Evolutionary conservation across 148 eudicot genomes (phyloP).

Genomic region (Arctostaphylos glauca): DNA sequence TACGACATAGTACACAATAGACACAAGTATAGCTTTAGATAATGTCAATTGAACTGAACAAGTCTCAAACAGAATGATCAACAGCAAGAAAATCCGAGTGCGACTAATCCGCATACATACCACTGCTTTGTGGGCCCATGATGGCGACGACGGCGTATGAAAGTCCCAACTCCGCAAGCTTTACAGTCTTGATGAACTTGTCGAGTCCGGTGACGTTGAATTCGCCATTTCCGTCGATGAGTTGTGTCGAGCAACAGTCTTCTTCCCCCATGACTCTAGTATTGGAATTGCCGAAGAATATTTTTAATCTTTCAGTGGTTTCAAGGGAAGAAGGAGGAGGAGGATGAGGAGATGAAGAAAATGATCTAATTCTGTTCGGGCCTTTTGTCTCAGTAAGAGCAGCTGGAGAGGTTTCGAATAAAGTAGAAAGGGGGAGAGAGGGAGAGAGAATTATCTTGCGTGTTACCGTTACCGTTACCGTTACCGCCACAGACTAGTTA

Average conservation of each 20-base stretch:
- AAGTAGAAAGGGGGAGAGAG: background rate
- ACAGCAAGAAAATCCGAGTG: background rate
- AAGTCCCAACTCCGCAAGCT: constrained; percentile 36
- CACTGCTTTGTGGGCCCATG: constrained; percentile 65
- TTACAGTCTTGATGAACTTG: constrained; percentile 31
- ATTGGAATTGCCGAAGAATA: too few species aligned
- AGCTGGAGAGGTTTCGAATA: background rate
- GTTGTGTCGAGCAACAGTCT: constrained; percentile 29
- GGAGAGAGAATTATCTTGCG: background rate
- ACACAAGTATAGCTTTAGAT: background rate
- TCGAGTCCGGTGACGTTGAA: constrained; percentile 33
- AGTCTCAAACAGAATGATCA: background rate
- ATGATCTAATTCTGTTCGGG: background rate
- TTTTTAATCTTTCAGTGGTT: background rate
- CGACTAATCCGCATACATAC: constrained; percentile 25
- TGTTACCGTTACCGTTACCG: too few species aligned
- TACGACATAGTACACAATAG: background rate
- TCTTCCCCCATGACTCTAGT: constrained; percentile 14
- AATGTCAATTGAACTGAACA: background rate
- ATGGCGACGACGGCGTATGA: constrained; percentile 51
- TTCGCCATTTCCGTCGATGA: constrained; percentile 33
- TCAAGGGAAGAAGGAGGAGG: background rate
- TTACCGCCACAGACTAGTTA: too few species aligned
- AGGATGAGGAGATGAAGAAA: background rate
- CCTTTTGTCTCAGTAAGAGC: background rate